Evolutionary conservation across 2,329 filamentous ascomycete species (phyloP).

Genomic region (Aspergillus felis): DNA sequence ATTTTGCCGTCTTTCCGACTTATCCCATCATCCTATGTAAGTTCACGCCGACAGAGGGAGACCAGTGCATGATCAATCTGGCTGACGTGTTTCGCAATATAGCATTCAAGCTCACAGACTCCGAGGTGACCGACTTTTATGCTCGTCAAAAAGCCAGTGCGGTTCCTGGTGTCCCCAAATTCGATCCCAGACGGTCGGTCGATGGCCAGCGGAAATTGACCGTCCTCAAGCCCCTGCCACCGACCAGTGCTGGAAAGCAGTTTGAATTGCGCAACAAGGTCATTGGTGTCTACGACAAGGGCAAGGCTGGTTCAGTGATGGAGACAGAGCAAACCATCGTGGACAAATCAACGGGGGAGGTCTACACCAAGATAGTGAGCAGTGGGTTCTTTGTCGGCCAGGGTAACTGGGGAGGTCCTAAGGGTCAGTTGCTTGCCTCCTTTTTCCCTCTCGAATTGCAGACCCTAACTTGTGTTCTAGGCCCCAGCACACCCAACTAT

Average conservation of each 20-base stretch:
- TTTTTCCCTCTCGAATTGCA: slow-evolving; percentile 1
- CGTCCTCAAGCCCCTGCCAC: slow-evolving; percentile 71
- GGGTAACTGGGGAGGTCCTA: slow-evolving; percentile 82
- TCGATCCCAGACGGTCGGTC: slow-evolving; percentile 70
- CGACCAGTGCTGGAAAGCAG: slow-evolving; percentile 64
- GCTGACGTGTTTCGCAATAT: slow-evolving; percentile 18
- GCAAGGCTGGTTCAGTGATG: slow-evolving; percentile 74
- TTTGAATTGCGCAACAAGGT: slow-evolving; percentile 77
- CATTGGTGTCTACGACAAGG: slow-evolving; percentile 85
- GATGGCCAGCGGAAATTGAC: slow-evolving; percentile 80
- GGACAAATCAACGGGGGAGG: slow-evolving; percentile 63
- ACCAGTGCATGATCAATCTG: slow-evolving; percentile 21
- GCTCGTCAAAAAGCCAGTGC: slow-evolving; percentile 60
- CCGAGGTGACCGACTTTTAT: slow-evolving; percentile 84
- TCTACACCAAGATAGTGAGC: slow-evolving; percentile 66
- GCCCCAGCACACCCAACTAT: slow-evolving; percentile 70
- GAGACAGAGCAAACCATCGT: slow-evolving; percentile 76
- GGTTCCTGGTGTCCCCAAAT: slow-evolving; percentile 72
- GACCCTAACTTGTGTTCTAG: slow-evolving; percentile 17
- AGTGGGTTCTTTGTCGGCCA: slow-evolving; percentile 78
- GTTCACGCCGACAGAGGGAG: slow-evolving; percentile 19
- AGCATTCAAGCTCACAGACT: slow-evolving; percentile 72
- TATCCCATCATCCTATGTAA: slow-evolving; percentile 76
- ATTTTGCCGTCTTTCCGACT: slow-evolving; percentile 84
- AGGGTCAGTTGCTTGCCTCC: slow-evolving; percentile 52